Conservation (phyloP, 139 green algal genomes). For the Mesotaenium endlicherianum region DNA sequence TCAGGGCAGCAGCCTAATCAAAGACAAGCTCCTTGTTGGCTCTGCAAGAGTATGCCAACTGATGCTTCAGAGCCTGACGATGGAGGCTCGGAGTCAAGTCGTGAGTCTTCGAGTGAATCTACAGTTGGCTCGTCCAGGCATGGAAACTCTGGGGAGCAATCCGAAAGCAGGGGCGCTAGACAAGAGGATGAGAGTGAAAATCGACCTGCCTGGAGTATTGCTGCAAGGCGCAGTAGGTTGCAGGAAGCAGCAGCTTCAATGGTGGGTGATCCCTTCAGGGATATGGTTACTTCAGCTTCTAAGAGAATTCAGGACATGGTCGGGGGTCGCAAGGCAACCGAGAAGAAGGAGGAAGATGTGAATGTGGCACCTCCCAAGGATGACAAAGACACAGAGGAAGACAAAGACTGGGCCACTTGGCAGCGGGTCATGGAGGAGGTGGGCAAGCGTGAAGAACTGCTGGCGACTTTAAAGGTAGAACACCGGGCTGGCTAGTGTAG, state of each 20-base stretch:
- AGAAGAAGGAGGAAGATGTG: background rate
- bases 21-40: no score
- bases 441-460: background rate
- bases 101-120: no score
- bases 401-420: background rate
- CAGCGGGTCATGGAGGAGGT: background rate
- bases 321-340: background rate
- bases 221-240: background rate
- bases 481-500: background rate
- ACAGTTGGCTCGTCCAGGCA: no score
- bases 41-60: no score
- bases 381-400: background rate
- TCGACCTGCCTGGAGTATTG: no score
- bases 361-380: background rate
- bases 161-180: no score
- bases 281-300: slow-evolving; percentile 2
- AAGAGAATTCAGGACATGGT: background rate
- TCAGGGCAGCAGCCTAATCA: no score
- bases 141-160: no score
- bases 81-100: no score
- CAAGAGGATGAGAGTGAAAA: no score
- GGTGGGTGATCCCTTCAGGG: slow-evolving; percentile 12
- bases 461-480: background rate
- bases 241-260: background rate
- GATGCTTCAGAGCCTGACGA: no score